Evolutionary conservation across 1,139 yeast genomes (phyloP).

Genomic region (Geotrichum carabidarum): DNA sequence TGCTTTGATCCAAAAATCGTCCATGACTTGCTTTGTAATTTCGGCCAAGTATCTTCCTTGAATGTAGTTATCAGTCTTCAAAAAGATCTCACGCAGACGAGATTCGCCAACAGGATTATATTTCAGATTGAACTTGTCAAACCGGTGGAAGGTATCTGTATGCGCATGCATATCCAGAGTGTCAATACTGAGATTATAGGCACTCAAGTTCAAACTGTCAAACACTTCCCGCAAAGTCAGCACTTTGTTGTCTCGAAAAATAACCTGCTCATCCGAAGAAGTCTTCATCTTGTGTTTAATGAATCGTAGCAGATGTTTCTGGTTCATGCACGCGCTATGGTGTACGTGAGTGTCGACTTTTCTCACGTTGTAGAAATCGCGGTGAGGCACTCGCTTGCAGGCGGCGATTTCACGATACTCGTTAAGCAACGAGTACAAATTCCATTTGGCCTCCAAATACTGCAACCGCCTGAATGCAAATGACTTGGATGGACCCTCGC

Average conservation of each 20-base stretch:
- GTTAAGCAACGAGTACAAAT: constrained; percentile 75
- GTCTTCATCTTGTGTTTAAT: constrained; percentile 85
- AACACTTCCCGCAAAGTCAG: constrained; percentile 83
- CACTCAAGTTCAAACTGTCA: constrained; percentile 80
- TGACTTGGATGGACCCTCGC: constrained; percentile 96
- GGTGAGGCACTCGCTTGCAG: constrained; percentile 78
- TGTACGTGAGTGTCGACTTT: constrained; percentile 99
- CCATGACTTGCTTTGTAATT: constrained; percentile 84
- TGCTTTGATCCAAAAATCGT: constrained; percentile 86
- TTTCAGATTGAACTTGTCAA: constrained; percentile 93
- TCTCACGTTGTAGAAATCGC: constrained; percentile 95
- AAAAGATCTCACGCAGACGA: constrained; percentile 86
- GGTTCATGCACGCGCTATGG: constrained; percentile 98
- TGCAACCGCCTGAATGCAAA: constrained; percentile 91
- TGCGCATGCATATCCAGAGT: constrained; percentile 99
- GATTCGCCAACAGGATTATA: constrained; percentile 98
- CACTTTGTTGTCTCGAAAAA: constrained; percentile 87
- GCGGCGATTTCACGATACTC: constrained; percentile 91
- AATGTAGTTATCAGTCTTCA: constrained; percentile 91
- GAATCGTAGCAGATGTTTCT: constrained; percentile 87
- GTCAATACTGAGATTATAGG: constrained; percentile 91
- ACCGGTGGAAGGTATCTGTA: constrained; percentile 93
- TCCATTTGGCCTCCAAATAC: constrained; percentile 95
- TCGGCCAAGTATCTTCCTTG: constrained; percentile 88
- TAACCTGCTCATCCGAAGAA: constrained; percentile 81